These are phyloP conservation scores for Verticillium nubilum DNA, from an alignment of 2,329 filamentous ascomycete species.

Conservation along the genomic window DNA sequence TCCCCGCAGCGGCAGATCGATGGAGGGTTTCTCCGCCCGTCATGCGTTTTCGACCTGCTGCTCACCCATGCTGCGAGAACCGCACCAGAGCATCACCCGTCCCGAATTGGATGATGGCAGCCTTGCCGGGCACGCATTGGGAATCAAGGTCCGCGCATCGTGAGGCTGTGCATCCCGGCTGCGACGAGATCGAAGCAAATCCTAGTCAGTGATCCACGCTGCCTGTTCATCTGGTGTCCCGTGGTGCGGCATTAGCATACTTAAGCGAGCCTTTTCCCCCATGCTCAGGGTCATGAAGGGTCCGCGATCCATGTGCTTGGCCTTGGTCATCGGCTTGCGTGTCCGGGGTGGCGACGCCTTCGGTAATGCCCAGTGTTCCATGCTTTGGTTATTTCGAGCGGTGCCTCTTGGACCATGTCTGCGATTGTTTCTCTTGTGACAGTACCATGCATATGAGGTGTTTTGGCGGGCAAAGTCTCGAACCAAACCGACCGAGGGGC, in stretches of 20 bases:
- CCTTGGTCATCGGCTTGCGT: too few species aligned
- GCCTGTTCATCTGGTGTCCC: neutral
- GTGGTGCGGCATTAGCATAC: neutral
- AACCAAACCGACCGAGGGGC: too few species aligned
- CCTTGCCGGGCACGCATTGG: neutral
- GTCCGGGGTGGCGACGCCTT: neutral
- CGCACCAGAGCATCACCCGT: neutral
- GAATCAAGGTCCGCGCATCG: neutral
- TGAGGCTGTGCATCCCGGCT: neutral
- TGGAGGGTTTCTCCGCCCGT: neutral
- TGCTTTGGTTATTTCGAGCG: neutral
- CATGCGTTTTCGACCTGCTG: neutral
- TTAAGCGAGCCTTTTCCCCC: neutral
- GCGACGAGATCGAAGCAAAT: neutral
- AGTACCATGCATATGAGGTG: too few species aligned
- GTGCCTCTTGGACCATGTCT: too few species aligned
- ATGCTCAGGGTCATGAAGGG: too few species aligned
- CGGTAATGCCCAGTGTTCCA: neutral
- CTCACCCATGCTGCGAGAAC: neutral
- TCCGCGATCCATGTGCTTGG: neutral
- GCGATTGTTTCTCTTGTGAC: neutral
- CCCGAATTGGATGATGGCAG: neutral
- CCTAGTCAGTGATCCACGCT: neutral
- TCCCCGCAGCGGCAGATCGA: neutral
- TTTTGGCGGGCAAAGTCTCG: too few species aligned